Evolutionary conservation across 805 yeast species (phyloP).

Genomic region (Saturnispora ahearnii): DNA sequence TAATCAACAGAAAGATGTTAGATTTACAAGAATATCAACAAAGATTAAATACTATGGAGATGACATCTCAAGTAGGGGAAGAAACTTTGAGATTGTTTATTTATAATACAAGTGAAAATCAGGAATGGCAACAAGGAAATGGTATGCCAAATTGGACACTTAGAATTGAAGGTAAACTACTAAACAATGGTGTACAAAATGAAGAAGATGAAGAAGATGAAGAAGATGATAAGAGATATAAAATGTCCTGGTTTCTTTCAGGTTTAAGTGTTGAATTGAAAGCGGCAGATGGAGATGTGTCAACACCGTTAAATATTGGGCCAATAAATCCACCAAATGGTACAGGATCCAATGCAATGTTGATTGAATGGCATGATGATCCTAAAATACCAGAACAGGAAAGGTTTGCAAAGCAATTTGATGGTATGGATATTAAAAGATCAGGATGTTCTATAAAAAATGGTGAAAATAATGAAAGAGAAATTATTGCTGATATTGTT

Average conservation of each 20-base stretch:
- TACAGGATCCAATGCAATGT: conserved; percentile 15
- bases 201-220: conserved; percentile 25
- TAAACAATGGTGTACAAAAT: conserved; percentile 19
- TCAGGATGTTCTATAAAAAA: conserved; percentile 40
- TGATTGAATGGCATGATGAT: conserved; percentile 89
- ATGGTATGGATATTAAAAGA: conserved; percentile 83
- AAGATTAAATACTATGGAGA: conserved; percentile 21
- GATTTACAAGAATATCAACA: conserved; percentile 69
- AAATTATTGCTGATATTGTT: conserved; percentile 60
- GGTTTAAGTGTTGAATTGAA: conserved; percentile 75
- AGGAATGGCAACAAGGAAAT: conserved; percentile 64
- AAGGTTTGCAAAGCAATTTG: conserved; percentile 45
- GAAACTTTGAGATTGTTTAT: conserved; percentile 69
- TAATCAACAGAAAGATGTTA: conserved; percentile 71
- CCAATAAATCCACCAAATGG: conserved; percentile 11
- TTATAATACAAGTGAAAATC: conserved; percentile 75
- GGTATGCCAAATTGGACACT: conserved; percentile 63
- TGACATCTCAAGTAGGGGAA: conserved; percentile 33
- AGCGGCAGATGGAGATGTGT: conserved; percentile 11
- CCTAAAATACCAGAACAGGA: conserved; percentile 25
- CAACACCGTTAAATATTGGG: conserved; percentile 17
- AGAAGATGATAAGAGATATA: conserved; percentile 39
- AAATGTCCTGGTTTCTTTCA: conserved; percentile 72
- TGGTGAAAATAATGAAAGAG: conserved; percentile 32
- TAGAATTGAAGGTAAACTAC: conserved; percentile 76